A percentile compares a stretch with the other conserved stretches of the same genome.
Conservation (phyloP, 228 moss, liverwort and hornwort genomes). For the Sphagnum fallax region DNA sequence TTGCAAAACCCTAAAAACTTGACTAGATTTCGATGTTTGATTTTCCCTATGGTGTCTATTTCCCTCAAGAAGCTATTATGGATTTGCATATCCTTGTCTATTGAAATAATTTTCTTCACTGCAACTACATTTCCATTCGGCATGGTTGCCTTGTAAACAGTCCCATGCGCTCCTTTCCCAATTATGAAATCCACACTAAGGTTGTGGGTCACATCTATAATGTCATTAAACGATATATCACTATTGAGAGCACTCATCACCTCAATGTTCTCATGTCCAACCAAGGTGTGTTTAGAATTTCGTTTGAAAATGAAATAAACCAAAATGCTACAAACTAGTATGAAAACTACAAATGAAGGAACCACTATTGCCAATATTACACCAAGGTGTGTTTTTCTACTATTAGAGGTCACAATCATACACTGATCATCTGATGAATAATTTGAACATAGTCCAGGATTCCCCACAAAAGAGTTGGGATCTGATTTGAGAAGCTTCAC, state of each 20-base stretch:
- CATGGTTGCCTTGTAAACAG: conserved; percentile 24
- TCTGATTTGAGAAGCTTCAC: conserved; percentile 13
- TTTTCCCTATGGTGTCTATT: conserved; percentile 17
- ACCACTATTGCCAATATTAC: conserved; percentile 1
- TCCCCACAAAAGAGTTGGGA: conserved; percentile 32
- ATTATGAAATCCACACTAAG: conserved; percentile 10
- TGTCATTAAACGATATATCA: conserved; percentile 13
- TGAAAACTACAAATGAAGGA: neutral
- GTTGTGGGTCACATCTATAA: conserved; percentile 16
- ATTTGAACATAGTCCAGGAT: conserved; percentile 34
- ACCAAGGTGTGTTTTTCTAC: neutral
- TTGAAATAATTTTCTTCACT: conserved; percentile 14
- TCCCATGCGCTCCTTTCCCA: conserved; percentile 20
- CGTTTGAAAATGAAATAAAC: neutral
- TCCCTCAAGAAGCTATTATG: conserved; percentile 13
- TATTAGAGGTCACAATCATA: conserved; percentile 1
- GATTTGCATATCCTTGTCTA: conserved; percentile 3
- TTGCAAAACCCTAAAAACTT: conserved; percentile 24
- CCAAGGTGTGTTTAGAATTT: neutral
- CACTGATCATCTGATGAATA: conserved; percentile 22
- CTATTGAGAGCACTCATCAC: conserved; percentile 7
- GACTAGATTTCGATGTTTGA: conserved; percentile 30
- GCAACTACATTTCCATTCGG: conserved; percentile 12
- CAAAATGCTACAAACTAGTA: neutral
- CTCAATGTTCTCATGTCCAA: neutral